A percentile compares a stretch with the other conserved stretches of the same genome.
Conservation (phyloP, 2,329 filamentous ascomycete genomes). For the Ophiostoma australiae region DNA sequence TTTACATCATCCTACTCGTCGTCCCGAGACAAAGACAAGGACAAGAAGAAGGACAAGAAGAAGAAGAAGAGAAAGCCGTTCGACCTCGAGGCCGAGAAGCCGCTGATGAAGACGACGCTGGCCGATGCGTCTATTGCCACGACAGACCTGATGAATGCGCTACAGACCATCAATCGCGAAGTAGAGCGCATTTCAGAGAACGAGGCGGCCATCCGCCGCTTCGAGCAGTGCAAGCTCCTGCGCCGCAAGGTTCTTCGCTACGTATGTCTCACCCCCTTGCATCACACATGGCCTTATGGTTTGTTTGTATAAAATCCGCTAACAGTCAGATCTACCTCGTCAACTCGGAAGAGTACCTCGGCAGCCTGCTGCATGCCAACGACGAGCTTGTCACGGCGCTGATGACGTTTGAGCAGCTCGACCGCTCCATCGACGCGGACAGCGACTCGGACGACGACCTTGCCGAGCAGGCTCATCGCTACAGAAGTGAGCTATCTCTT, state of each 20-base stretch:
- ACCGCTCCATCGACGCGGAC: slow-evolving; percentile 74
- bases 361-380: slow-evolving; percentile 85
- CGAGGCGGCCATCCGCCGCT: slow-evolving; percentile 64
- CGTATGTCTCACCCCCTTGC: slow-evolving; percentile 41
- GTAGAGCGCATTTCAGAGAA: slow-evolving; percentile 84
- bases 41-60: slow-evolving; percentile 39
- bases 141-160: slow-evolving; percentile 81
- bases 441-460: slow-evolving; percentile 65
- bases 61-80: slow-evolving; percentile 62
- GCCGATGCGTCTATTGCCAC: slow-evolving; percentile 83
- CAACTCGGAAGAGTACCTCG: slow-evolving; percentile 86
- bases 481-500: slow-evolving; percentile 48
- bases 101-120: slow-evolving; percentile 79
- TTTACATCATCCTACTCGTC: slow-evolving; percentile 36
- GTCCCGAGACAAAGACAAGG: slow-evolving; percentile 39
- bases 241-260: slow-evolving; percentile 82
- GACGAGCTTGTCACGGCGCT: slow-evolving; percentile 91
- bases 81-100: slow-evolving; percentile 81
- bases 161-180: slow-evolving; percentile 89
- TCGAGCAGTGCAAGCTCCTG: slow-evolving; percentile 81
- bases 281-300: too few species aligned
- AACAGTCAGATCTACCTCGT: slow-evolving; percentile 72
- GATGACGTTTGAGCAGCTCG: slow-evolving; percentile 91
- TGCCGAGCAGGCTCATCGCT: slow-evolving; percentile 62
- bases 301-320: slow-evolving; percentile 59